Evolutionary conservation across 2,329 filamentous ascomycete genomes (phyloP).

Genomic region (Colletotrichum cereale): DNA sequence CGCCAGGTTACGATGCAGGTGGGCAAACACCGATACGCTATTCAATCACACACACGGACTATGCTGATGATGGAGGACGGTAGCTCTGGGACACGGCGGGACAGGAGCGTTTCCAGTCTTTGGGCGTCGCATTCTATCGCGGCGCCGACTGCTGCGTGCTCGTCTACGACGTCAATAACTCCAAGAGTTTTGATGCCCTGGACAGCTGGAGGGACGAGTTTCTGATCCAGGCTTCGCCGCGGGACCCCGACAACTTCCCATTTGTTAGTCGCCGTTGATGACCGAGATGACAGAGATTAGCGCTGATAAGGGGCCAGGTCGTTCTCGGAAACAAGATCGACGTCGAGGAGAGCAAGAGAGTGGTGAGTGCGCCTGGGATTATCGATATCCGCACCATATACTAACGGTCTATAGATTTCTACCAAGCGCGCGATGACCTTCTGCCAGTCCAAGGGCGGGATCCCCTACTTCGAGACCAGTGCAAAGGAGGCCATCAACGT

Average conservation of each 20-base stretch:
- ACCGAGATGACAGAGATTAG: neutral
- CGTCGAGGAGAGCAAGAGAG: slow-evolving; percentile 96
- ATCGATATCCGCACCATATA: neutral
- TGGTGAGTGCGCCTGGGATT: slow-evolving; percentile 64
- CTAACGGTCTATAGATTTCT: slow-evolving; percentile 73
- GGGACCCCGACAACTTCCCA: slow-evolving; percentile 97
- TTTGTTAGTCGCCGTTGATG: slow-evolving; percentile 77
- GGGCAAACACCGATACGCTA: slow-evolving; percentile 45
- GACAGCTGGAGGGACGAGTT: slow-evolving; percentile 99
- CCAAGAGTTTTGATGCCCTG: slow-evolving; percentile 98
- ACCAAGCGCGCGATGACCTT: slow-evolving; percentile 97
- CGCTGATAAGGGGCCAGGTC: slow-evolving; percentile 66
- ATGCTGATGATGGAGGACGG: slow-evolving; percentile 26
- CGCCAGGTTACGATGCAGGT: slow-evolving; percentile 99
- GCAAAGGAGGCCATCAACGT: slow-evolving; percentile 99
- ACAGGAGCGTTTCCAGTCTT: slow-evolving; percentile 96
- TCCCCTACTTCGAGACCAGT: slow-evolving; percentile 99
- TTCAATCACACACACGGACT: neutral
- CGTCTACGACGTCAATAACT: slow-evolving; percentile 98
- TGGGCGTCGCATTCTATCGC: slow-evolving; percentile 97
- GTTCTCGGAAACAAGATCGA: slow-evolving; percentile 99
- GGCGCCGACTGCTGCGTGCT: slow-evolving; percentile 98
- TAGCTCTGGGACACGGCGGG: slow-evolving; percentile 98
- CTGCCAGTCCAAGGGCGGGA: slow-evolving; percentile 96
- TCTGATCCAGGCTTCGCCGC: slow-evolving; percentile 94